Conservation (phyloP, 2,329 filamentous ascomycete species). For the Trichoderma semiorbis region DNA sequence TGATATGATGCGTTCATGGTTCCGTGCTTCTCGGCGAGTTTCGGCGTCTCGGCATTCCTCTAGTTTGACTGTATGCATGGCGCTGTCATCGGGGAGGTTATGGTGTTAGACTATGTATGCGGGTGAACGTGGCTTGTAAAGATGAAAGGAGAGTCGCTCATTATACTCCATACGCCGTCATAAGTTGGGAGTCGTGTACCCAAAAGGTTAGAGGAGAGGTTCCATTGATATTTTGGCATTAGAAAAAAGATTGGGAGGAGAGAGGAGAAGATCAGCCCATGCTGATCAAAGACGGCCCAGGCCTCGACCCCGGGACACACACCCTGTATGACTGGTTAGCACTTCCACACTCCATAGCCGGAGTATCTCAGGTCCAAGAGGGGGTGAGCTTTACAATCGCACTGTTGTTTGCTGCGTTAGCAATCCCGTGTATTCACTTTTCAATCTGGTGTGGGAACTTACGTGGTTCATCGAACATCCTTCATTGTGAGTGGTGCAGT, state of each 20-base stretch:
- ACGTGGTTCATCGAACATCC: slow-evolving; percentile 66
- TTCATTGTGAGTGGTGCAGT: slow-evolving; percentile 80
- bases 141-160: not conserved
- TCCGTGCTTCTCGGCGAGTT: not conserved
- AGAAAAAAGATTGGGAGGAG: not conserved
- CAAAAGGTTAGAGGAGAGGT: not conserved
- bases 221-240: not conserved
- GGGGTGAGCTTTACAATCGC: slow-evolving; percentile 1
- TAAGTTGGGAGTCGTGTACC: not conserved
- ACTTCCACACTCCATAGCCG: not conserved
- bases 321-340: slow-evolving; percentile 30
- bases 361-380: not conserved
- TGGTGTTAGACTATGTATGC: not conserved
- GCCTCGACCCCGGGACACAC: slow-evolving; percentile 33
- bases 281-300: slow-evolving; percentile 16
- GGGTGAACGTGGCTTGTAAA: not conserved
- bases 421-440: not conserved
- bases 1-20: not conserved
- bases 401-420: slow-evolving; percentile 5
- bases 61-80: not conserved
- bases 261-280: not conserved
- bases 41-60: slow-evolving; percentile 10
- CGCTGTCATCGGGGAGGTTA: not conserved
- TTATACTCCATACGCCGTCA: slow-evolving; percentile 6
- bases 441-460: slow-evolving; percentile 29